Conservation (phyloP, 768 basidiomycete genomes). For the Leccinellum albellum region DNA sequence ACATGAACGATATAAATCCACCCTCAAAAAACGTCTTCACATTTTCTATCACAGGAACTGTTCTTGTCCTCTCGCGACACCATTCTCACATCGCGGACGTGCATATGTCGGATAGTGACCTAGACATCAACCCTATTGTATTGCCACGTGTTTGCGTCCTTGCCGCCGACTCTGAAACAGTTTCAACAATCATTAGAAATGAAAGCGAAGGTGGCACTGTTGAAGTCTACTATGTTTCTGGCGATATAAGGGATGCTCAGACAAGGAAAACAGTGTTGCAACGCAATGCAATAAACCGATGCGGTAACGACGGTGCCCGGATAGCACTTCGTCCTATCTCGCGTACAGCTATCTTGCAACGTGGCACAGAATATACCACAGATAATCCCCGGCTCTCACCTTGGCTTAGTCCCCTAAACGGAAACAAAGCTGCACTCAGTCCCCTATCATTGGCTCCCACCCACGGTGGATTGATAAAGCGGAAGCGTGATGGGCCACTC, state of each 20-base stretch:
- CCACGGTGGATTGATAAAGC: constrained; percentile 33
- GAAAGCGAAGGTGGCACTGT: constrained; percentile 50
- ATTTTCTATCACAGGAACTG: constrained; percentile 62
- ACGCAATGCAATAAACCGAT: constrained; percentile 55
- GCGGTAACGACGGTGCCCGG: constrained; percentile 57
- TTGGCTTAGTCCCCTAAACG: constrained; percentile 19
- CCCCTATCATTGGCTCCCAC: constrained; percentile 13
- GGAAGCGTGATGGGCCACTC: constrained; percentile 51
- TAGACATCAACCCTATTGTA: constrained; percentile 49
- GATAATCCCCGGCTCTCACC: constrained; percentile 21
- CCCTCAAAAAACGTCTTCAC: constrained; percentile 62
- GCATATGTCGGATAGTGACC: constrained; percentile 24
- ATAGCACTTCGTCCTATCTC: constrained; percentile 48
- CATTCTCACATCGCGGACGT: constrained; percentile 22
- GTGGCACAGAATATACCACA: constrained; percentile 17
- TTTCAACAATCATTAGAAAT: constrained; percentile 57
- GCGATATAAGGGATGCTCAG: constrained; percentile 57
- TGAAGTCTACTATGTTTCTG: constrained; percentile 60
- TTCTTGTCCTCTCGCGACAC: constrained; percentile 53
- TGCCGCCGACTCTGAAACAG: constrained; percentile 60
- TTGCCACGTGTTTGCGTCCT: constrained; percentile 69
- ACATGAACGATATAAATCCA: constrained; percentile 73
- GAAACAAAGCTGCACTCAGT: constrained; percentile 12
- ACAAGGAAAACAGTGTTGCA: constrained; percentile 61
- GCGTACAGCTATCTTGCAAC: constrained; percentile 18